Percentiles rank a stretch among this genome's conserved stretches.
phyloP scores from a whole-genome alignment of 2,329 filamentous ascomycete genomes.

The Cephalotrichum gorgonifer region DNA sequence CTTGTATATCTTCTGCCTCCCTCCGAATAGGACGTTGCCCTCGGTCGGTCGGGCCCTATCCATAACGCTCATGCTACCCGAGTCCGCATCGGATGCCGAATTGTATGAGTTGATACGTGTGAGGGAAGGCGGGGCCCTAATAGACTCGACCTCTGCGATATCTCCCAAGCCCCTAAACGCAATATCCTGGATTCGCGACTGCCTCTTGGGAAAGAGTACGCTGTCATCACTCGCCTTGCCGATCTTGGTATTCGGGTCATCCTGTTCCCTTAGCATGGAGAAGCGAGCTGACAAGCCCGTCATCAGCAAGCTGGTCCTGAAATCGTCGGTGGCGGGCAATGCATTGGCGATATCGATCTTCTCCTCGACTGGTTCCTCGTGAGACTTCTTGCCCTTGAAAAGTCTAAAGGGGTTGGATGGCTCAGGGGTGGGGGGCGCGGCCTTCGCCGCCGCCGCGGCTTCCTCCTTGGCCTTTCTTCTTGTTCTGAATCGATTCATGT shows the following conservation, averaged over 20 bases:
- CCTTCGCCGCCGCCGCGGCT: conserved; percentile 9
- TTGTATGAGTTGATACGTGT: conserved; percentile 55
- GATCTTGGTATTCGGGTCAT: conserved; percentile 78
- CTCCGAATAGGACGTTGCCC: conserved; percentile 88
- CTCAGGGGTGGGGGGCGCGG: conserved; percentile 47
- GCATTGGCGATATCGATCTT: conserved; percentile 64
- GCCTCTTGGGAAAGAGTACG: conserved; percentile 72
- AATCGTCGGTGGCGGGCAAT: conserved; percentile 76
- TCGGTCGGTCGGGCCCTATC: conserved; percentile 70
- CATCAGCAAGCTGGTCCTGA: conserved; percentile 93
- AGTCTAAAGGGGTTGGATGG: conserved; percentile 40
- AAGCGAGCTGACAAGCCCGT: conserved; percentile 89
- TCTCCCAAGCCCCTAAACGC: conserved; percentile 57
- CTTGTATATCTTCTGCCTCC: conserved; percentile 90
- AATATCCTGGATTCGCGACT: conserved; percentile 68
- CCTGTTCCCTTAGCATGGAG: conserved; percentile 92
- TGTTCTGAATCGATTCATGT: conserved; percentile 69
- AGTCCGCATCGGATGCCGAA: conserved; percentile 60
- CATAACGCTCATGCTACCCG: conserved; percentile 55
- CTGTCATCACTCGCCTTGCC: conserved; percentile 95
- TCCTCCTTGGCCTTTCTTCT: conserved; percentile 70
- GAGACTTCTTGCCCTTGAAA: conserved; percentile 46
- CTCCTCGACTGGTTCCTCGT: conserved; percentile 42
- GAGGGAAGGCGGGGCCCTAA: conserved; percentile 49
- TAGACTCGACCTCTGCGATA: conserved; percentile 84